Evolutionary conservation across 257 asterid species (phyloP).

Genomic region (Scutellaria minor): DNA sequence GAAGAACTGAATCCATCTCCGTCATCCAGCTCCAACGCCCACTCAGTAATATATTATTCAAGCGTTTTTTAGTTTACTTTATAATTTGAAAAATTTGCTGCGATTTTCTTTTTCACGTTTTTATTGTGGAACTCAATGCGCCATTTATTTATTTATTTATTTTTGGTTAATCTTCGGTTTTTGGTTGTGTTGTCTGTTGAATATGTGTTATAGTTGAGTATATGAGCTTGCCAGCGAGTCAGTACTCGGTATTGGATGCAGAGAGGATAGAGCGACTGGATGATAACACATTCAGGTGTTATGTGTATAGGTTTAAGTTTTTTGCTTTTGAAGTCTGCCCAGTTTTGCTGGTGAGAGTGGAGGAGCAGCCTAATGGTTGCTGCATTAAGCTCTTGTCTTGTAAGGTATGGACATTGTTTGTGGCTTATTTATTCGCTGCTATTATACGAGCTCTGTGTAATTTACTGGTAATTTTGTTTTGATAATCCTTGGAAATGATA

Average conservation of each 20-base stretch:
- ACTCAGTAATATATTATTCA: constrained; percentile 49
- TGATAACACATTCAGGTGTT: constrained; percentile 87
- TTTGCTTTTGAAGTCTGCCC: constrained; percentile 91
- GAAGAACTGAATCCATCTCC: constrained; percentile 63
- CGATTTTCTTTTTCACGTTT: background rate
- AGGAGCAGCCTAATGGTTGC: constrained; percentile 89
- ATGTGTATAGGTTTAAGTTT: constrained; percentile 78
- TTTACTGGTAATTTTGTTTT: background rate
- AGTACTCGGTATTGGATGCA: constrained; percentile 96
- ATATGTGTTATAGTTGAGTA: constrained; percentile 61
- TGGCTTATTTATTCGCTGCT: background rate
- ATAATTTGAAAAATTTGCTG: background rate
- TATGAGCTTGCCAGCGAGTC: constrained; percentile 98
- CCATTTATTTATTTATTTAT: background rate
- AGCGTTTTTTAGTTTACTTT: too few relatives aligned
- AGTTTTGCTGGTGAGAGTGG: constrained; percentile 91
- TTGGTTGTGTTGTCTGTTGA: constrained; percentile 20
- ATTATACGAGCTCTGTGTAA: background rate
- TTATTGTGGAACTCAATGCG: background rate
- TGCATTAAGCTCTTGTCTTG: constrained; percentile 93
- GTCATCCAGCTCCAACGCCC: constrained; percentile 85
- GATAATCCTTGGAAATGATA: constrained; percentile 3
- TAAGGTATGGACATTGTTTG: constrained; percentile 53
- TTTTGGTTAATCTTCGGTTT: background rate
- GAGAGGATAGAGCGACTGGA: constrained; percentile 96